These are phyloP conservation scores for Osmanthus fragrans DNA, from an alignment of 257 asterid species.

Conservation along the genomic window DNA sequence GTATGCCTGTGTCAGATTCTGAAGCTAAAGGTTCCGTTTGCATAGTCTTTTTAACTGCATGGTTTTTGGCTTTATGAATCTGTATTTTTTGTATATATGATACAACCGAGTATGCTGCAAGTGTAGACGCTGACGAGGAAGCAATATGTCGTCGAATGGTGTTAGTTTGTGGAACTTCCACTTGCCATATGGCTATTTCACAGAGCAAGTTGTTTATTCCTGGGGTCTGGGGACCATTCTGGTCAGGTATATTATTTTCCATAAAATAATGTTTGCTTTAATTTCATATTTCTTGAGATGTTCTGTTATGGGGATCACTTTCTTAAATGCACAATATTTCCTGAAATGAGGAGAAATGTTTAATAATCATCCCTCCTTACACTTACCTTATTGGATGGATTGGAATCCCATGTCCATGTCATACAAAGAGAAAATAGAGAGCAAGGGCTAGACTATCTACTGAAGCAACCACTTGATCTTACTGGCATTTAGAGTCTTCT, in stretches of 20 bases:
- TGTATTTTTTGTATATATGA: slow-evolving; percentile 5
- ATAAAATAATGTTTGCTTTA: neutral
- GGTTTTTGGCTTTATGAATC: neutral
- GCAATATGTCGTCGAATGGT: slow-evolving; percentile 86
- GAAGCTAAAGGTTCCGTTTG: slow-evolving; percentile 52
- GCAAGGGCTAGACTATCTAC: slow-evolving; percentile 8
- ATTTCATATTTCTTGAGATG: neutral
- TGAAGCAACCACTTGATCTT: slow-evolving; percentile 4
- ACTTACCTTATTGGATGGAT: neutral
- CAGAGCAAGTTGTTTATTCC: slow-evolving; percentile 81
- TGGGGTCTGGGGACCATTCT: slow-evolving; percentile 99
- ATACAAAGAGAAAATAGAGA: neutral
- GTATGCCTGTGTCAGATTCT: slow-evolving; percentile 52
- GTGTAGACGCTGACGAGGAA: slow-evolving; percentile 66
- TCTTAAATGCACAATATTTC: neutral
- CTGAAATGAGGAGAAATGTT: neutral
- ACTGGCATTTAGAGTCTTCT: neutral
- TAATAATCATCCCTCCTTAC: neutral
- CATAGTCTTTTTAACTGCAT: slow-evolving; percentile 9
- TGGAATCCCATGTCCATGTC: neutral
- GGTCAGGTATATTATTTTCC: slow-evolving; percentile 71
- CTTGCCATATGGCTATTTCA: slow-evolving; percentile 95
- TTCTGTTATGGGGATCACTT: neutral
- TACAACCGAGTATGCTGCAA: slow-evolving; percentile 17
- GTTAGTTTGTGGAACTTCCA: slow-evolving; percentile 97